Evolutionary conservation across 257 asterid species (phyloP), one percentile per base, ranked within the genome.

Genomic region (Plectranthus barbatus): DNA sequence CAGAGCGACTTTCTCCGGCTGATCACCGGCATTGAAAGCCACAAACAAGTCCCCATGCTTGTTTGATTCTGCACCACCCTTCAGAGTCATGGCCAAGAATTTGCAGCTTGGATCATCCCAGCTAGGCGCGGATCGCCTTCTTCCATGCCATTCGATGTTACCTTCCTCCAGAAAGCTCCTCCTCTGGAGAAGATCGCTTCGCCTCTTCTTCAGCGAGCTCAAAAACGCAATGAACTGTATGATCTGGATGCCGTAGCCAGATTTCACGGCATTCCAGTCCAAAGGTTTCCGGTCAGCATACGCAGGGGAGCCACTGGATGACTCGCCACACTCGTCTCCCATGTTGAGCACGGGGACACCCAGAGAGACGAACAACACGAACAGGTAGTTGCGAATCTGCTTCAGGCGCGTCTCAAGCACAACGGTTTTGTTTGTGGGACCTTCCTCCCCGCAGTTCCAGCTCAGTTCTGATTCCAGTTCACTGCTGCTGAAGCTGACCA

Each of bases 301-400:
- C 50, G 67, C 67, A 4, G 66, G 74, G 71, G 88, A 82, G 11
- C 97, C 99, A 46, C 81, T 75, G 3, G 70, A 65, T 23, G 97
- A 90, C 67, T 69, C 94, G 72, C 97, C 97, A 63, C 94, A 90
- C 71, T 93, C 97, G 69, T 93, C 96, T 40, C 97, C 99, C 97
- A 89, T 93, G 88, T 80, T 90, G n/a, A 93, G 85, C 36, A 93
- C 80, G 1, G 99, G 99, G 62, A 90, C 90, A 1, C 99, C 99
- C 63, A 79, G 60, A 19, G 96, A 89, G 69, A 90, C 62, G 56
- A 87, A 90, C 72, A 92, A 54, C 23, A 84, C 74, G 75, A 92
- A 89, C 64, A 87, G 75, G 57, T 76, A 87, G 54, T 90, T 93
- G 11, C 95, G 93, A 18, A 90, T 87, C 75, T 87, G 99, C 49